Percentiles rank a stretch among this genome's conserved stretches.
These are phyloP conservation scores for Mycocentrospora acerina DNA, from an alignment of 2,329 filamentous ascomycete species.

Conservation along the genomic window DNA sequence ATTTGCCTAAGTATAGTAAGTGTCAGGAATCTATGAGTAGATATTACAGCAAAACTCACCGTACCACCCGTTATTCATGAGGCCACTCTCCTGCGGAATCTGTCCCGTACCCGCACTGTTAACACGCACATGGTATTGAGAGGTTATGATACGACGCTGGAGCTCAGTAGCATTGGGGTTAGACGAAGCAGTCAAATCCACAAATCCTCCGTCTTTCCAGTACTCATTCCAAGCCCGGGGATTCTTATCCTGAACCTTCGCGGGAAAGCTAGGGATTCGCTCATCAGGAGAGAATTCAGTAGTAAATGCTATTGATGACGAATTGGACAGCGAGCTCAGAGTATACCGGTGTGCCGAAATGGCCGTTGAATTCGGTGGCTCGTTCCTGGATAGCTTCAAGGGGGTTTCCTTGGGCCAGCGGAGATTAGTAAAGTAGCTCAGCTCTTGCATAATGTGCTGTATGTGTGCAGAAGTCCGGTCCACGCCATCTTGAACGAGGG, in stretches of 20 bases:
- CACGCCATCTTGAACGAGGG: conserved; percentile 24
- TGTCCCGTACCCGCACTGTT: conserved; percentile 53
- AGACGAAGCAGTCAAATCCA: conserved; percentile 49
- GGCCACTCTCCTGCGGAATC: conserved; percentile 50
- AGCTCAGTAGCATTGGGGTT: conserved; percentile 50
- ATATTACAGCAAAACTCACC: conserved; percentile 39
- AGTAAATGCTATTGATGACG: conserved; percentile 19
- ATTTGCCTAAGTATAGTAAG: conserved; percentile 40
- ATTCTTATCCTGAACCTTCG: conserved; percentile 34
- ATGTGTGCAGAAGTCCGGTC: conserved; percentile 44
- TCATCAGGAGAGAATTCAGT: conserved; percentile 27
- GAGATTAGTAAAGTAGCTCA: conserved; percentile 46
- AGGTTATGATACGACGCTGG: conserved; percentile 53
- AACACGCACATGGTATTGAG: conserved; percentile 55
- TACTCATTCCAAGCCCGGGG: conserved; percentile 49
- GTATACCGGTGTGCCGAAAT: conserved; percentile 33
- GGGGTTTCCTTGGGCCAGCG: conserved; percentile 41
- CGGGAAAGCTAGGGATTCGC: conserved; percentile 20
- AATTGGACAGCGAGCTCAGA: conserved; percentile 4
- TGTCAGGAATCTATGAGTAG: neutral
- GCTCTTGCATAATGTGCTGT: conserved; percentile 46
- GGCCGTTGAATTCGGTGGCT: conserved; percentile 47
- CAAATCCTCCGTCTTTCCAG: conserved; percentile 53
- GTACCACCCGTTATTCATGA: conserved; percentile 57
- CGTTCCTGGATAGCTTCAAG: conserved; percentile 36